Base-by-base conservation (phyloP, 2,329 filamentous ascomycete species). In the Tolypocladium sp. region DNA sequence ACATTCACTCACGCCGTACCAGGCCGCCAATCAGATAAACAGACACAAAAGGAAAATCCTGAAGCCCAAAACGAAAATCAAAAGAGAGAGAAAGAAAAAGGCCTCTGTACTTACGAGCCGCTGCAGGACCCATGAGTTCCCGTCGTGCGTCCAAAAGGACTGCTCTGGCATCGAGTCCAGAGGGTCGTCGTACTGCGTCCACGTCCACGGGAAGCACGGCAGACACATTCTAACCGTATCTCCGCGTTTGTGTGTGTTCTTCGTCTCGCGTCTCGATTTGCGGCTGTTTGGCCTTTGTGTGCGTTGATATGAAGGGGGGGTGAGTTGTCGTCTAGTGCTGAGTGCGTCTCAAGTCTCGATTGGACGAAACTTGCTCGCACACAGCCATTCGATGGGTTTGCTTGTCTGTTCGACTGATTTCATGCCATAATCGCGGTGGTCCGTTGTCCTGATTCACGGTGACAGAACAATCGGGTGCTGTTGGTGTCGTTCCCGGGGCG, bases 121-220 rank as follows among this genome's bases (percentile, higher is more conserved):
- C 58, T 73, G 73, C 33, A 80, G 66, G 41, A 71, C 66, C 73
- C 73, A 76, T 15, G 58, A 58, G 35, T 66, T 66, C 6, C 73
- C 72, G 59, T 74, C 67, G 37, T 70, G 66, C 33, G 71, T 73
- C 77, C 78, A 81, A 33, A 73, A 67, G 15, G 74, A 76, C 57
- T 78, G 77, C 61, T 70, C 64, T 1, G 74, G 73, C 64, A 75
- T 63, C 33, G 63, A 61, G 52, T 76, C 74, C 15, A 73, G 57
- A 6, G 72, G 68, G 59, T 75, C 73, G 60, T 78, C 74, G 38
- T 78, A 76, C 61, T 82, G 78, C 67, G 68, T 78, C 73, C 68
- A 80, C 61, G 68, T 80, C 78, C 68, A 78, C 0, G 79, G 76
- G 69, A 81, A 82, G 65, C 79, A 82, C 6, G 77, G 75, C n/a